phyloP scores from a whole-genome alignment of 352 stramenopile species.

The Globisporangium echinulatum region DNA sequence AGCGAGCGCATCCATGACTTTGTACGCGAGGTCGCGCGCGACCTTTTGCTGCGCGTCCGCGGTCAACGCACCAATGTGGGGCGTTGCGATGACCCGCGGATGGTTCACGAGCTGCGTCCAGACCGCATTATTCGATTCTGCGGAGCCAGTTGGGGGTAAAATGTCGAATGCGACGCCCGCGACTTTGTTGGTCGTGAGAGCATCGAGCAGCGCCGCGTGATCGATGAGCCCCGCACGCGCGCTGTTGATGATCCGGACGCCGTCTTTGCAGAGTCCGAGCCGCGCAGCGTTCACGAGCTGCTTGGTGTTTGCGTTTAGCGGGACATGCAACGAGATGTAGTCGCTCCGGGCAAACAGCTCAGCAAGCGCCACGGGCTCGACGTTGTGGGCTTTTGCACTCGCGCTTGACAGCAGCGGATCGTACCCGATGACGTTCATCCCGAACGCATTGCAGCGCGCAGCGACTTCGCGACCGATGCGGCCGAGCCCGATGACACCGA shows the following conservation, averaged over 20 bases:
- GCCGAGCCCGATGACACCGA: slow-evolving; percentile 92
- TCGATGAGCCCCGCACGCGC: slow-evolving; percentile 93
- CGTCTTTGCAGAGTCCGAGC: slow-evolving; percentile 87
- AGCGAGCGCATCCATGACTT: slow-evolving; percentile 90
- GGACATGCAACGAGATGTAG: slow-evolving; percentile 96
- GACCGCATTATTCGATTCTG: slow-evolving; percentile 18
- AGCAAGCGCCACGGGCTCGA: slow-evolving; percentile 80
- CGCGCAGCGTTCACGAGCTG: slow-evolving; percentile 84
- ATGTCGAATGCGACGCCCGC: slow-evolving; percentile 73
- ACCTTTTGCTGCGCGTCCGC: slow-evolving; percentile 92
- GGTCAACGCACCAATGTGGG: slow-evolving; percentile 94
- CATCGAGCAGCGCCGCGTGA: slow-evolving; percentile 83
- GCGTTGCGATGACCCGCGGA: slow-evolving; percentile 89
- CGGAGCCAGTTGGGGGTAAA: slow-evolving; percentile 30
- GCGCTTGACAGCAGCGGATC: slow-evolving; percentile 89
- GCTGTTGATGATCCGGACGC: slow-evolving; percentile 92
- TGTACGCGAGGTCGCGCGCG: slow-evolving; percentile 84
- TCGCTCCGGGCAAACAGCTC: slow-evolving; percentile 90
- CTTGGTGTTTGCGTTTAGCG: slow-evolving; percentile 92
- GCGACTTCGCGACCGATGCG: slow-evolving; percentile 93
- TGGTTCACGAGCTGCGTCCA: slow-evolving; percentile 84
- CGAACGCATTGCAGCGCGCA: slow-evolving; percentile 88
- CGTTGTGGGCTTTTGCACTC: slow-evolving; percentile 65
- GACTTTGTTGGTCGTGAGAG: slow-evolving; percentile 79
- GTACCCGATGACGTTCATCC: slow-evolving; percentile 93